Evolutionary conservation across 192 early-diverging fungal species (phyloP).

Genomic region (Backusella tuberculispora): DNA sequence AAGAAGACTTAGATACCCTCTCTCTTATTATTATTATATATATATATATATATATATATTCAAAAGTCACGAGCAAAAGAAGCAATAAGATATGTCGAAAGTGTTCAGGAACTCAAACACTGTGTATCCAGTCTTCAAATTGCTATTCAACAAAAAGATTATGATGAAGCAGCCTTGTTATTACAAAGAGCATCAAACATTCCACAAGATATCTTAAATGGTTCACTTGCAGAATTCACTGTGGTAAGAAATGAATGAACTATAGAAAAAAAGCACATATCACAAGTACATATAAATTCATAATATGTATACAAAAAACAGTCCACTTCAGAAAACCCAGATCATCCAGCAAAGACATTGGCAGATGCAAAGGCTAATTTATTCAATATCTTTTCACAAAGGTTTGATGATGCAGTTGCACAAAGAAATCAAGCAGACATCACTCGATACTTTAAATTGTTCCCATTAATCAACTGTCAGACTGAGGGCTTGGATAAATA

Average conservation of each 20-base stretch:
- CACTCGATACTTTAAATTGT: conserved; percentile 87
- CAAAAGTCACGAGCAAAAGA: conserved; percentile 66
- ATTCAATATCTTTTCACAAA: conserved; percentile 68
- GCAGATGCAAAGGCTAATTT: conserved; percentile 64
- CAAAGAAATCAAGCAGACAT: conserved; percentile 74
- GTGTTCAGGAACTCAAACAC: conserved; percentile 74
- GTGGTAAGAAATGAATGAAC: conserved; percentile 40
- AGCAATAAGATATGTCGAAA: conserved; percentile 71
- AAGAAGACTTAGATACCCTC: too few relatives aligned
- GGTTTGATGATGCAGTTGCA: conserved; percentile 82
- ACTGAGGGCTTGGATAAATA: conserved; percentile 89
- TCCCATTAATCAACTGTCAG: conserved; percentile 84
- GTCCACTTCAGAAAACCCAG: conserved; percentile 57
- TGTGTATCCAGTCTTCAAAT: conserved; percentile 68
- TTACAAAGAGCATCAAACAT: conserved; percentile 64
- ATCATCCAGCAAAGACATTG: conserved; percentile 58
- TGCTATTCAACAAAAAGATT: conserved; percentile 63
- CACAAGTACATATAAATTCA: background rate
- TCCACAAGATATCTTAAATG: conserved; percentile 60
- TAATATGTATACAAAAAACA: background rate
- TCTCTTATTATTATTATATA: background rate
- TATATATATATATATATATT: background rate
- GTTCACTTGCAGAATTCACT: conserved; percentile 64
- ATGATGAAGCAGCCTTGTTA: conserved; percentile 69
- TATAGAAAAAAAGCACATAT: too few relatives aligned